phyloP scores from a whole-genome alignment of 2,329 filamentous ascomycete genomes.

The Knufia petricola region DNA sequence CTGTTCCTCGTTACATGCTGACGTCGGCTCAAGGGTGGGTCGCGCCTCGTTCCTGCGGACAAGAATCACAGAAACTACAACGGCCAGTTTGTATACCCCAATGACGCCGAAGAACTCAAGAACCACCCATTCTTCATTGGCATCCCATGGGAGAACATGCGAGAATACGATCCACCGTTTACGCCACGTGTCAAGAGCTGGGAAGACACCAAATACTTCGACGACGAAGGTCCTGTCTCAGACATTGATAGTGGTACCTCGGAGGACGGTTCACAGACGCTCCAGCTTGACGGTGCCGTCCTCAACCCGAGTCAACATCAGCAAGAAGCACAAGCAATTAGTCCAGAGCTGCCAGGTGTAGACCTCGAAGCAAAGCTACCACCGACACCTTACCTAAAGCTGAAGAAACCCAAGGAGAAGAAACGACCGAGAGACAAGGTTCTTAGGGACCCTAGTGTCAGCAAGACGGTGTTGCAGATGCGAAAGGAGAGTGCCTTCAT shows the following conservation, averaged over 20 bases:
- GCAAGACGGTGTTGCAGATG: conserved; percentile 61
- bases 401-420: conserved; percentile 46
- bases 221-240: conserved; percentile 65
- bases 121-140: conserved; percentile 74
- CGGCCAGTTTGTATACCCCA: conserved; percentile 62
- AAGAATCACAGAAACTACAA: conserved; percentile 31
- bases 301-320: conserved; percentile 15
- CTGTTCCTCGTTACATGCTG: conserved; percentile 5
- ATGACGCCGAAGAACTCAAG: conserved; percentile 86
- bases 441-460: conserved; percentile 61
- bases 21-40: conserved; percentile 1
- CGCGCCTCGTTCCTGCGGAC: conserved; percentile 24
- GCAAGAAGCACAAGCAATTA: conserved; percentile 20
- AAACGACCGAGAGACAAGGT: conserved; percentile 79
- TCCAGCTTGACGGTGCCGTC: conserved; percentile 2
- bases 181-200: conserved; percentile 59
- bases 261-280: conserved; percentile 19
- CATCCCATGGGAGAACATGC: conserved; percentile 67
- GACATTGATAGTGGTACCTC: conserved; percentile 44
- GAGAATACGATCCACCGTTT: conserved; percentile 64
- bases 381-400: not conserved
- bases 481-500: conserved; percentile 76
- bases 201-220: conserved; percentile 82
- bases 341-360: conserved; percentile 15
- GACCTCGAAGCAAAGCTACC: not conserved